A percentile compares a stretch with the other conserved stretches of the same genome.
Conservation (phyloP, 805 yeast genomes). For the Pichia californica region DNA sequence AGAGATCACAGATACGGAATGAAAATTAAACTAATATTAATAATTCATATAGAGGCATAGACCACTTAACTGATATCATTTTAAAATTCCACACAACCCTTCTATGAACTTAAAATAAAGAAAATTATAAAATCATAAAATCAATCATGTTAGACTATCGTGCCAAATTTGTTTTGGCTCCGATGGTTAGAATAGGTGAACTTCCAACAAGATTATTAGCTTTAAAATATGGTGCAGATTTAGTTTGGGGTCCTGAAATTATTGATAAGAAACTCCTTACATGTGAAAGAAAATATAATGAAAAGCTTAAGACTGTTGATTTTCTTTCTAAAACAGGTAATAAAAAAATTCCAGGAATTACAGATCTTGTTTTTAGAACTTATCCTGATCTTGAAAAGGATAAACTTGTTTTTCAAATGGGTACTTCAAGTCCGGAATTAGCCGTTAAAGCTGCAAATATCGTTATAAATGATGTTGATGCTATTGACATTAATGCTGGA, state of each 20-base stretch:
- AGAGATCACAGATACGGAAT: no score
- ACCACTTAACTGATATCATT: no score
- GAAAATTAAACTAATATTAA: no score
- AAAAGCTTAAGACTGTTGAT: constrained; percentile 52
- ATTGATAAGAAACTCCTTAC: constrained; percentile 76
- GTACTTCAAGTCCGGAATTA: constrained; percentile 73
- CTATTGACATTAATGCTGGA: constrained; percentile 91
- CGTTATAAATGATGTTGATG: constrained; percentile 82
- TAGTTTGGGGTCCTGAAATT: constrained; percentile 96
- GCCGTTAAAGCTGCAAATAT: constrained; percentile 85
- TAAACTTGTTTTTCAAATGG: constrained; percentile 80
- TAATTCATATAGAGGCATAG: no score
- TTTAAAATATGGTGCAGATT: constrained; percentile 79
- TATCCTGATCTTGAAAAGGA: constrained; percentile 54
- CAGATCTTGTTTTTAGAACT: constrained; percentile 63
- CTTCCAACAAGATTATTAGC: constrained; percentile 82
- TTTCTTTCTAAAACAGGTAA: constrained; percentile 38
- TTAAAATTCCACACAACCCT: no score
- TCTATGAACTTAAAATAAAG: no score
- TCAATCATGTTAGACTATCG: constrained; percentile 65
- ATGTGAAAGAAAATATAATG: constrained; percentile 61
- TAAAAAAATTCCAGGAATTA: constrained; percentile 39
- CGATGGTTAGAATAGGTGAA: constrained; percentile 96
- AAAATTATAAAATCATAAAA: no score
- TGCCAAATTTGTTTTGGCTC: constrained; percentile 83